A percentile compares a stretch with the other conserved stretches of the same genome.
These are phyloP conservation scores for Aurifilum marmelostoma DNA, from an alignment of 2,329 filamentous ascomycete species.

Conservation along the genomic window DNA sequence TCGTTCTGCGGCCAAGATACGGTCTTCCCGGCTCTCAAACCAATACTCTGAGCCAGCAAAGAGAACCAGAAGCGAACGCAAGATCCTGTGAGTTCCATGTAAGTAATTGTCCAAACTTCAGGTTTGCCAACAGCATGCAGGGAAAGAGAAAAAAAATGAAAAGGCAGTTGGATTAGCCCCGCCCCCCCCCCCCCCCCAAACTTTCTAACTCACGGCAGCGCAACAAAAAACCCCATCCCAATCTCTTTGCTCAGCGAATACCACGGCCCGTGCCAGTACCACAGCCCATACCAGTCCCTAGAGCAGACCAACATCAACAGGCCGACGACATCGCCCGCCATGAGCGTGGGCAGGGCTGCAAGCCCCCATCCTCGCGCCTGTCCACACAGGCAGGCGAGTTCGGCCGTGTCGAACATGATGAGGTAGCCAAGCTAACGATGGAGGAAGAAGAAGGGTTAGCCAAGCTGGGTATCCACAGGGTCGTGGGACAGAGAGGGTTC, in stretches of 20 bases:
- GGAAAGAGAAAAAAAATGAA: neutral
- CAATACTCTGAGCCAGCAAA: conserved; percentile 19
- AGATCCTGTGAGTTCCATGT: neutral
- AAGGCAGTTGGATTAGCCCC: neutral
- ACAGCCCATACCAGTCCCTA: conserved; percentile 28
- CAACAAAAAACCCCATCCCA: conserved; percentile 24
- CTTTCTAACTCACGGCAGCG: conserved; percentile 27
- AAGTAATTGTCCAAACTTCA: neutral
- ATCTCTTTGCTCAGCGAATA: conserved; percentile 26
- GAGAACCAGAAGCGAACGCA: conserved; percentile 19
- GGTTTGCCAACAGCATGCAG: neutral
- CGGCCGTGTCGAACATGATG: conserved; percentile 18
- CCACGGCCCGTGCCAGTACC: conserved; percentile 29
- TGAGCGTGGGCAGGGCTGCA: conserved; percentile 19
- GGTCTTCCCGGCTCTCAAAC: conserved; percentile 21
- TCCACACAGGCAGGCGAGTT: conserved; percentile 24
- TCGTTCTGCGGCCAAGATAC: conserved; percentile 22
- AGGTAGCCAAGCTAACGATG: conserved; percentile 22
- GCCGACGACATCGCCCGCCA: conserved; percentile 22
- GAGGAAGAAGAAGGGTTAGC: no score
- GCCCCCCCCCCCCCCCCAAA: no score
- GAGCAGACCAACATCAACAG: conserved; percentile 24
- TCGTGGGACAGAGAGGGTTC: no score
- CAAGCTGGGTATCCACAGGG: no score
- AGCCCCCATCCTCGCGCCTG: conserved; percentile 24